A percentile compares a stretch with the other conserved stretches of the same genome.
Evolutionary conservation across 2,329 filamentous ascomycete species (phyloP).

Genomic region (Uncinocarpus reesii): DNA sequence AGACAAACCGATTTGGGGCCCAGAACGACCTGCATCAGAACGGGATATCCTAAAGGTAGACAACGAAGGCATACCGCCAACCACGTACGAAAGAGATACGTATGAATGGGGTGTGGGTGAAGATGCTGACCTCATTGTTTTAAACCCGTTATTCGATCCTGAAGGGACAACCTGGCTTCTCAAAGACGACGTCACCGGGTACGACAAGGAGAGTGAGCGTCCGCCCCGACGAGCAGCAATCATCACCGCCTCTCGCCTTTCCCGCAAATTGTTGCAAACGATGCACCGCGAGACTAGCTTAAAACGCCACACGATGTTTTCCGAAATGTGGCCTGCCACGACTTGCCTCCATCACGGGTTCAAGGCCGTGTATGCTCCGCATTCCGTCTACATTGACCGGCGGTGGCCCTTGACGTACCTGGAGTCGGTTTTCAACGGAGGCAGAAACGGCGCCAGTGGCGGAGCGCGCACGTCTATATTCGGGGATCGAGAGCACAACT

Average conservation of each 20-base stretch:
- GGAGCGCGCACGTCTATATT: constrained; percentile 63
- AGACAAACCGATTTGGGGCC: constrained; percentile 72
- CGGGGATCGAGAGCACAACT: constrained; percentile 80
- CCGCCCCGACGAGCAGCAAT: constrained; percentile 72
- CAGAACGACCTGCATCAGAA: constrained; percentile 56
- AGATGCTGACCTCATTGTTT: constrained; percentile 81
- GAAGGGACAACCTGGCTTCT: constrained; percentile 77
- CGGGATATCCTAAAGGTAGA: constrained; percentile 63
- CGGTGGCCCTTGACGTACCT: constrained; percentile 73
- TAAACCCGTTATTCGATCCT: constrained; percentile 87
- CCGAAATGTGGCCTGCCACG: constrained; percentile 91
- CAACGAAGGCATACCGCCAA: constrained; percentile 63
- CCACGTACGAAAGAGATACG: constrained; percentile 63
- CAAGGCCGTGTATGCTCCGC: constrained; percentile 84
- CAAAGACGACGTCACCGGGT: constrained; percentile 72
- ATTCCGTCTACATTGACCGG: constrained; percentile 78
- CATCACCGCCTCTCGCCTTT: constrained; percentile 78
- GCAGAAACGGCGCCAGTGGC: constrained; percentile 63
- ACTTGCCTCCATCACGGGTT: constrained; percentile 81
- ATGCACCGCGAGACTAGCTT: constrained; percentile 88
- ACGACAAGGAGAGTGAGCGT: constrained; percentile 54
- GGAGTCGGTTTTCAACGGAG: constrained; percentile 69
- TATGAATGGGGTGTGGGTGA: constrained; percentile 82
- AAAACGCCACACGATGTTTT: constrained; percentile 81
- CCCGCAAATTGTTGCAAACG: constrained; percentile 62